phyloP scores from a whole-genome alignment of 2,329 filamentous ascomycete species.

The Fusarium illudens region DNA sequence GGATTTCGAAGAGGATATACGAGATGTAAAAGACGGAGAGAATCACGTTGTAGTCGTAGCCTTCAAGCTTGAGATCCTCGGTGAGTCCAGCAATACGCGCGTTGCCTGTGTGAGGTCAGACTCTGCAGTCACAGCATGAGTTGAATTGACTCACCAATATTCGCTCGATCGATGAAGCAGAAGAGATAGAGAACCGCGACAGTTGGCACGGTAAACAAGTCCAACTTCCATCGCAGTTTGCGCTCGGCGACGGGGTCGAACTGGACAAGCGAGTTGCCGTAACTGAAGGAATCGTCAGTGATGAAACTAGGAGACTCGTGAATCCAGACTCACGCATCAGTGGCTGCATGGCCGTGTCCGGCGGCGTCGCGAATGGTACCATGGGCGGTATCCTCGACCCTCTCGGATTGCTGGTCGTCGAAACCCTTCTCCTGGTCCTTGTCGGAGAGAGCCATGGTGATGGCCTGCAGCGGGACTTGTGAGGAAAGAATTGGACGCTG shows the following conservation, averaged over 20 bases:
- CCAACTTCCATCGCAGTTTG: slow-evolving; percentile 69
- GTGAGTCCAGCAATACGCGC: slow-evolving; percentile 67
- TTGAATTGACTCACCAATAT: slow-evolving; percentile 63
- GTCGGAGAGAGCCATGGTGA: slow-evolving; percentile 33
- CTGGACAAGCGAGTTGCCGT: slow-evolving; percentile 40
- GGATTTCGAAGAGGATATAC: slow-evolving; percentile 73
- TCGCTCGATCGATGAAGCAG: slow-evolving; percentile 79
- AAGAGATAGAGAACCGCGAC: slow-evolving; percentile 74
- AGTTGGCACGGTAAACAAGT: slow-evolving; percentile 71
- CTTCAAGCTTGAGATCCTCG: slow-evolving; percentile 61
- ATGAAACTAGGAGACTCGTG: neutral
- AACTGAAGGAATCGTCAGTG: slow-evolving; percentile 21
- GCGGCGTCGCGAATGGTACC: slow-evolving; percentile 34
- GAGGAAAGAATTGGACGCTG: neutral
- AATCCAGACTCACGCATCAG: slow-evolving; percentile 36
- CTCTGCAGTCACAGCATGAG: neutral
- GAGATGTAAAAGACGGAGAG: slow-evolving; percentile 71
- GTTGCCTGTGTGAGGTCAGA: slow-evolving; percentile 45
- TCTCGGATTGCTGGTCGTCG: slow-evolving; percentile 30
- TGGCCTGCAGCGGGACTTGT: neutral
- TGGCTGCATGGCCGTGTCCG: slow-evolving; percentile 34
- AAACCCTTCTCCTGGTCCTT: slow-evolving; percentile 36
- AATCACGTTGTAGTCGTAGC: slow-evolving; percentile 70
- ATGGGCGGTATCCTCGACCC: slow-evolving; percentile 23
- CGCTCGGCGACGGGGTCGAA: slow-evolving; percentile 57